phyloP scores from a whole-genome alignment of 805 yeast species.

The Saturnispora ahearnii region DNA sequence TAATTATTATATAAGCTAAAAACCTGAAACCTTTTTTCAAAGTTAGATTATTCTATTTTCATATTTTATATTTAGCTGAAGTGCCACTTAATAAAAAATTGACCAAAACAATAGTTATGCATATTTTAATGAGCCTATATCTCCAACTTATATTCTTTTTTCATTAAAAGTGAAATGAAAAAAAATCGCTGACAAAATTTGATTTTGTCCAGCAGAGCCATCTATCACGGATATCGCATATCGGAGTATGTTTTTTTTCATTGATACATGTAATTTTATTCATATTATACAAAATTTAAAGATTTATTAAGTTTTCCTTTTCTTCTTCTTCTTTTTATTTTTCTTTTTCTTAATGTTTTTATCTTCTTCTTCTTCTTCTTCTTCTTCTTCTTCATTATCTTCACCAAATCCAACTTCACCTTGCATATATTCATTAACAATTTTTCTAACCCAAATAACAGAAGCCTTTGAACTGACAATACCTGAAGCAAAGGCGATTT shows the following conservation, averaged over 20 bases:
- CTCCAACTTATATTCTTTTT: too few relatives aligned
- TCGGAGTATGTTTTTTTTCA: too few relatives aligned
- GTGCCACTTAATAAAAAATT: too few relatives aligned
- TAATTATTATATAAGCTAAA: too few relatives aligned
- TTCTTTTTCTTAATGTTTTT: neutral
- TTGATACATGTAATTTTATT: neutral
- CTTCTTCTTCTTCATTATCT: neutral
- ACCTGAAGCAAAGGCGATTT: conserved; percentile 7
- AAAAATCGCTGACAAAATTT: too few relatives aligned
- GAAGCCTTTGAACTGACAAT: conserved; percentile 1
- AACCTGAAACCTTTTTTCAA: too few relatives aligned
- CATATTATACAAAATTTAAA: neutral
- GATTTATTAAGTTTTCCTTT: conserved; percentile 4
- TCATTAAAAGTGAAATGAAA: too few relatives aligned
- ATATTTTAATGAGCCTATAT: neutral
- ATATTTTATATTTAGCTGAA: too few relatives aligned
- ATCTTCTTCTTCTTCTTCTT: neutral
- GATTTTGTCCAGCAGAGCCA: neutral
- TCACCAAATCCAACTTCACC: conserved; percentile 32
- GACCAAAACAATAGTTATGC: too few relatives aligned
- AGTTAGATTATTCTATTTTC: too few relatives aligned
- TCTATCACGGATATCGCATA: neutral
- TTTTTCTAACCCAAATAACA: conserved; percentile 5
- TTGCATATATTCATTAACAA: conserved; percentile 13
- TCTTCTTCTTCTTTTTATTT: conserved; percentile 6